These are phyloP conservation scores for Canna indica DNA, from an alignment of 176 grass and related monocot species.

Conservation along the genomic window DNA sequence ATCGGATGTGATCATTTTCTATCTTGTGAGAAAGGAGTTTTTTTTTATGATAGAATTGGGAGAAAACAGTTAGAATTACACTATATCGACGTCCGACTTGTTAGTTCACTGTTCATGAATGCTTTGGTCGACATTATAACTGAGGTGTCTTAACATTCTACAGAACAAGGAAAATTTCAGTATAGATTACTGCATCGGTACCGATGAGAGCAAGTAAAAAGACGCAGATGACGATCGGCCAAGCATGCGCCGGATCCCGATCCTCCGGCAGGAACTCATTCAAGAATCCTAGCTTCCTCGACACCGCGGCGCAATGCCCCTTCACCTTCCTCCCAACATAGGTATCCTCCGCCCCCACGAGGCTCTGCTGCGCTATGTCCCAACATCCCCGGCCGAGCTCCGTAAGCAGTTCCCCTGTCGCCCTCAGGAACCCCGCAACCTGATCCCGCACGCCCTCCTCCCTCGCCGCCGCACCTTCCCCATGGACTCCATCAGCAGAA, in stretches of 20 bases:
- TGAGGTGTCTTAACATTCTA: neutral
- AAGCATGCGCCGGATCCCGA: conserved; percentile 70
- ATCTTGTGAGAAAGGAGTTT: neutral
- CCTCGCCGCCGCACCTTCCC: conserved; percentile 9
- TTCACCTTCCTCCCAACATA: conserved; percentile 59
- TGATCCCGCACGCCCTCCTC: conserved; percentile 80
- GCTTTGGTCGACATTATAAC: neutral
- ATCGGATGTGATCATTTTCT: neutral
- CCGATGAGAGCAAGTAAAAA: conserved; percentile 64
- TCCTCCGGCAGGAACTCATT: conserved; percentile 98
- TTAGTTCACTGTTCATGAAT: neutral
- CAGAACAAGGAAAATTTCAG: neutral
- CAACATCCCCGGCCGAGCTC: conserved; percentile 69
- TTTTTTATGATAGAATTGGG: too few species aligned
- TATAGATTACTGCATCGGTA: conserved; percentile 14
- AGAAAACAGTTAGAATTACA: too few species aligned
- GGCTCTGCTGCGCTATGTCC: conserved; percentile 70
- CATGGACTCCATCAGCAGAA: conserved; percentile 23
- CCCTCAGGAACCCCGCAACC: conserved; percentile 56
- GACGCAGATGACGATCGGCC: conserved; percentile 68
- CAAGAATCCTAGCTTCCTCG: conserved; percentile 65
- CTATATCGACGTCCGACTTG: too few species aligned
- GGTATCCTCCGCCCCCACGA: conserved; percentile 59
- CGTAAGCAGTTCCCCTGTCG: conserved; percentile 78
- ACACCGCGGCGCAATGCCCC: conserved; percentile 29